Percentiles rank a stretch among this genome's conserved stretches.
These are phyloP conservation scores for Saturnispora kantuleensis DNA, from an alignment of 805 yeast genomes.

Conservation along the genomic window DNA sequence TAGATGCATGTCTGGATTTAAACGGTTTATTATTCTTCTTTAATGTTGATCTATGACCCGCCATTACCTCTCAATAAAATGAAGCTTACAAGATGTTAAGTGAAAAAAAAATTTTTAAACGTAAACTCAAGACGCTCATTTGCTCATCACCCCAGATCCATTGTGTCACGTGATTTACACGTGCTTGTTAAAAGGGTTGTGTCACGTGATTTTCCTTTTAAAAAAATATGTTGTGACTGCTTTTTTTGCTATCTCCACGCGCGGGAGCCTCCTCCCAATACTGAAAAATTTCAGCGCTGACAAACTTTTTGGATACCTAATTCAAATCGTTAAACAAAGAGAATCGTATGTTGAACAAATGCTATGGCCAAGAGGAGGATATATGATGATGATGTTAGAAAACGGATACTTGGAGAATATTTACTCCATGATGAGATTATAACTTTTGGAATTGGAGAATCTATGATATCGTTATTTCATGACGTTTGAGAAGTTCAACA, in stretches of 20 bases:
- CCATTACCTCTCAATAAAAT: slow-evolving; percentile 31
- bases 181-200: background rate
- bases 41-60: slow-evolving; percentile 76
- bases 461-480: too few relatives aligned
- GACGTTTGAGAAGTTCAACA: too few relatives aligned
- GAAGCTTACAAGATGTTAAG: background rate
- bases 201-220: background rate
- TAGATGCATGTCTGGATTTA: slow-evolving; percentile 85
- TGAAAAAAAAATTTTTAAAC: background rate
- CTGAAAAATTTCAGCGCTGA: slow-evolving; percentile 4
- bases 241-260: background rate
- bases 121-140: background rate
- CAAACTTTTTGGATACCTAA: background rate
- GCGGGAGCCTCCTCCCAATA: background rate
- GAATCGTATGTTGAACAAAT: slow-evolving; percentile 6
- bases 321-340: background rate
- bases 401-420: background rate
- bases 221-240: slow-evolving; percentile 4
- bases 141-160: background rate
- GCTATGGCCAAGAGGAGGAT: background rate
- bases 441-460: too few relatives aligned
- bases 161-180: slow-evolving; percentile 4
- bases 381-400: background rate
- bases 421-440: too few relatives aligned
- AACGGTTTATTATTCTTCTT: slow-evolving; percentile 83